phyloP scores from a whole-genome alignment of 1,284 basidiomycete genomes.

The Tilletia indica region DNA sequence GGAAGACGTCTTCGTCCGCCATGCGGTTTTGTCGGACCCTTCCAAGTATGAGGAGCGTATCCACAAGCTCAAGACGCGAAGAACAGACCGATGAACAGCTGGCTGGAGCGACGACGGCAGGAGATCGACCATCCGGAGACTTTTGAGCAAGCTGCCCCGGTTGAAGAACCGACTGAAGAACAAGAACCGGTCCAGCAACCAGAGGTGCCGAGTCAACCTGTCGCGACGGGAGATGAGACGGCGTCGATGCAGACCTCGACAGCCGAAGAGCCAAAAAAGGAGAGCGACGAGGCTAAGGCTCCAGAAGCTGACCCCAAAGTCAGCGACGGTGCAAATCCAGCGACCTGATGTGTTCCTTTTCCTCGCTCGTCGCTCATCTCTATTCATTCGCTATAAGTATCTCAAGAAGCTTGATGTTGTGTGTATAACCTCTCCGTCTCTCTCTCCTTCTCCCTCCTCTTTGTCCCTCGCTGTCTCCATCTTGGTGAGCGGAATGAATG shows the following conservation, averaged over 20 bases:
- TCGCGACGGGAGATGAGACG: not conserved
- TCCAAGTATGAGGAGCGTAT: conserved; percentile 3
- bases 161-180: not conserved
- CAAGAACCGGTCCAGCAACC: not conserved
- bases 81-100: conserved; percentile 35
- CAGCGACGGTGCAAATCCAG: too few species aligned
- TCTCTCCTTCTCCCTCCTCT: too few species aligned
- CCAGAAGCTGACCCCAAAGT: too few species aligned
- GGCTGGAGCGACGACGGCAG: conserved; percentile 38
- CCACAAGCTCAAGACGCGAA: conserved; percentile 17
- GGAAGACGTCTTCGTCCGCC: conserved; percentile 56
- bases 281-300: not conserved
- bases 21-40: conserved; percentile 10
- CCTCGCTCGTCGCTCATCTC: too few species aligned
- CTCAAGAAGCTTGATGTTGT: too few species aligned
- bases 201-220: too few species aligned
- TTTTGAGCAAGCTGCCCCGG: conserved; percentile 5
- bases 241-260: not conserved
- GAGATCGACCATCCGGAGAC: conserved; percentile 30
- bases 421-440: too few species aligned
- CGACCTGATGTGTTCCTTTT: too few species aligned
- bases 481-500: too few species aligned
- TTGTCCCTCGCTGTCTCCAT: too few species aligned
- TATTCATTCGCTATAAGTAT: too few species aligned
- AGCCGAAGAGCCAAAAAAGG: not conserved